Base-by-base conservation (phyloP, 2,329 filamentous ascomycete genomes). In the Dothistroma pini region DNA sequence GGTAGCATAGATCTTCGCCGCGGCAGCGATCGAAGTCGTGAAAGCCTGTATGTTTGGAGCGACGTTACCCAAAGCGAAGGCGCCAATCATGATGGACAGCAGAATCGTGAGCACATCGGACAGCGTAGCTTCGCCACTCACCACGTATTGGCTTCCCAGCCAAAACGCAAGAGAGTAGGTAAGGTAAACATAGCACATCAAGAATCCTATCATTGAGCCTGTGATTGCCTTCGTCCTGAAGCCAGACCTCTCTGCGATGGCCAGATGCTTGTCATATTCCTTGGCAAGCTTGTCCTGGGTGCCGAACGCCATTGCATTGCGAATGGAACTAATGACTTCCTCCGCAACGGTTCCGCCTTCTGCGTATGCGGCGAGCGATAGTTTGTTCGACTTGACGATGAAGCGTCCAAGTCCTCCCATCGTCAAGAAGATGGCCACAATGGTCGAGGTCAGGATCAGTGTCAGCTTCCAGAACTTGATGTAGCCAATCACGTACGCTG, bases 381-480 rank as follows among this genome's bases (percentile, higher is more conserved):
- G 79, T 76, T 92, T 93, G 76, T 88, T 93, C 75, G 84, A 93
- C 74, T 87, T 91, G 72, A 96, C 81, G 69, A 96, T 89, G 70
- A 91, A 90, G 2, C 77, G 79, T 4, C 89, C 90, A 14, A 89
- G 86, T 55, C 80, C 78, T 50, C 88, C 90, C 87, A 96, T 95
- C 66, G 89, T 82, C 14, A 90, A 64, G n/a, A 91, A 76, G 54
- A 97, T 85, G 1, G 91, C 90, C 49, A 93, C 79, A 63, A 97
- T 87, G 1, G 90, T 91, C 0, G 90, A 93, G 25, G 86, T 83
- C 44, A 96, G 83, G 68, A 99, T 97, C 56, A 97, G 78, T 0
- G 95, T 95, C 65, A 97, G 80, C 76, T 95, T 96, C 90, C 93
- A 97, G 76, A 89, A 96, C 71, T 90, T 90, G 75, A 93, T 77